phyloP scores from a whole-genome alignment of 163 green algal genomes.

The Scenedesmus sp. region DNA sequence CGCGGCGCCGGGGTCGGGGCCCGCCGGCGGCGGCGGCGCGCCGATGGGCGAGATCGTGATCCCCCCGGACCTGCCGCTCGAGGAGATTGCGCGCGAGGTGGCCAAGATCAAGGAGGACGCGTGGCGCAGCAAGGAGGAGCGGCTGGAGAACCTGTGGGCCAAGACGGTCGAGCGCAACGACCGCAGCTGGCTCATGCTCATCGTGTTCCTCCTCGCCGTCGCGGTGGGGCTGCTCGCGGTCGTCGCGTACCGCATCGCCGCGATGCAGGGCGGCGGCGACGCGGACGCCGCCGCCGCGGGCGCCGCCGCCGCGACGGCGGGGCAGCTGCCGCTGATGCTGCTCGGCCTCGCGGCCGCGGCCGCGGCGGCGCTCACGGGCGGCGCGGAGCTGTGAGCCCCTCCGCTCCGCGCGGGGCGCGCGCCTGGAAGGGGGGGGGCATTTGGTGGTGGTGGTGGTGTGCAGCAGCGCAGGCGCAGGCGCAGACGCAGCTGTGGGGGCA shows the following conservation, averaged over 20 bases:
- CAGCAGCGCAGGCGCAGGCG: too few species aligned
- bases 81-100: constrained; percentile 83
- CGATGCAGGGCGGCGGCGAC: background rate
- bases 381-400: too few species aligned
- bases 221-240: constrained; percentile 71
- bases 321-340: constrained; percentile 5
- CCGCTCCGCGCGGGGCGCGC: too few species aligned
- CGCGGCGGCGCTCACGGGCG: background rate
- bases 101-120: constrained; percentile 65
- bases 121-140: constrained; percentile 69
- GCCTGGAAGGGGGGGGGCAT: too few species aligned
- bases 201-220: constrained; percentile 66
- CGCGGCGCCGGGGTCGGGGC: too few species aligned
- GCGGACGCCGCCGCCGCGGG: constrained; percentile 2
- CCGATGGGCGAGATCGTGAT: constrained; percentile 76
- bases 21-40: constrained; percentile 1
- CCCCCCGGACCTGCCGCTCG: constrained; percentile 79
- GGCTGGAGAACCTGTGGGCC: constrained; percentile 75
- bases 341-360: too few species aligned
- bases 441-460: too few species aligned
- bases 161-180: constrained; percentile 74
- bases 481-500: too few species aligned
- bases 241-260: constrained; percentile 66
- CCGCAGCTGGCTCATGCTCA: constrained; percentile 80
- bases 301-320: constrained; percentile 15